These are phyloP conservation scores for Sugiyamaella sp. DNA, from an alignment of 1,139 yeast genomes.

Conservation along the genomic window DNA sequence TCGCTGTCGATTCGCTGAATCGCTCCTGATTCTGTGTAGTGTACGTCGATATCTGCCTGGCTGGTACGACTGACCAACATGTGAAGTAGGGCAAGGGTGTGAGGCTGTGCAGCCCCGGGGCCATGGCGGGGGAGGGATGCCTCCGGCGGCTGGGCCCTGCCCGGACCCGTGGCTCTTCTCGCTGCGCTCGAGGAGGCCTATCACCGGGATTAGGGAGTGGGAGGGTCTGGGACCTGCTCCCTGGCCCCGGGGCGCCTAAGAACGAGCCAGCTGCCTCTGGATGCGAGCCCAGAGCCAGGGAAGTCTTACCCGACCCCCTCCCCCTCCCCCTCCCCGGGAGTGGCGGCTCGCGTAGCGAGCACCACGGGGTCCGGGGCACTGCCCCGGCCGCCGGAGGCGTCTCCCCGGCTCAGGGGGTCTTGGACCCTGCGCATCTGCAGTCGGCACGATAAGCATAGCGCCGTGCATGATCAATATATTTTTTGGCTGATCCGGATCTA, in stretches of 20 bases:
- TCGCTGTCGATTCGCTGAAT: background rate
- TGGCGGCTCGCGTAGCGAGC: too few species aligned
- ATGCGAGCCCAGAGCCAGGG: too few species aligned
- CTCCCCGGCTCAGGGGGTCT: background rate
- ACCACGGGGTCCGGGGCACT: background rate
- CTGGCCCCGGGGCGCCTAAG: too few species aligned
- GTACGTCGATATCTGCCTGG: background rate
- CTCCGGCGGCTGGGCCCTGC: background rate
- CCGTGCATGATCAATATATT: constrained; percentile 3
- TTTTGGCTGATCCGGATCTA: constrained; percentile 8
- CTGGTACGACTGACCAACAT: background rate
- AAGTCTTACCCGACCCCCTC: too few species aligned
- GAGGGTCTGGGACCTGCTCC: too few species aligned
- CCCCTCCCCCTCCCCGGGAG: too few species aligned
- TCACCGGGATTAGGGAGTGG: constrained; percentile 1
- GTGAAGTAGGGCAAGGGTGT: background rate
- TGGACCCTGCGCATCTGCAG: constrained; percentile 5
- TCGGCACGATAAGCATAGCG: background rate
- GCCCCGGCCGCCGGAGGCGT: constrained; percentile 9
- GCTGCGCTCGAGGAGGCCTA: background rate
- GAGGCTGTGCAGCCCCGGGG: background rate
- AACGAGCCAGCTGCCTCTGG: too few species aligned
- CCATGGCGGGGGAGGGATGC: background rate
- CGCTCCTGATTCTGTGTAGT: background rate
- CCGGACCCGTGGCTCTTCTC: background rate